Percentiles rank a stretch among this genome's conserved stretches.
These are phyloP conservation scores for Penicillium robsamsonii DNA, from an alignment of 495 filamentous ascomycete genomes.

Conservation along the genomic window DNA sequence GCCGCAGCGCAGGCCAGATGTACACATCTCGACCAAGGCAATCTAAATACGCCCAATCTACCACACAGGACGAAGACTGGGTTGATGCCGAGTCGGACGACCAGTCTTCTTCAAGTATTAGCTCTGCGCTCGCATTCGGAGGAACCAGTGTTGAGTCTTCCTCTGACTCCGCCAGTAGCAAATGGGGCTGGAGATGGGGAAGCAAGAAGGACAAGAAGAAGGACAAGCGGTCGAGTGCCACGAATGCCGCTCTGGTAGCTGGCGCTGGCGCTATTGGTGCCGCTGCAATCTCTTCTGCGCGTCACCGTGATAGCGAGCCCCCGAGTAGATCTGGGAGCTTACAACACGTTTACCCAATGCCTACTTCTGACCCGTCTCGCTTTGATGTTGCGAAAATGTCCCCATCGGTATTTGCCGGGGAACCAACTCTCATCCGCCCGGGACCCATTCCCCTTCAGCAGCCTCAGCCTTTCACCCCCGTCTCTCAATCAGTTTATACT, in stretches of 20 bases:
- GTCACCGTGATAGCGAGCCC: constrained; percentile 25
- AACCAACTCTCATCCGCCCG: constrained; percentile 49
- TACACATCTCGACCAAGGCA: constrained; percentile 38
- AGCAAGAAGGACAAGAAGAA: constrained; percentile 45
- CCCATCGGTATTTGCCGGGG: constrained; percentile 41
- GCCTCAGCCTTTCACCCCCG: constrained; percentile 55
- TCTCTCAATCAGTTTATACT: constrained; percentile 55
- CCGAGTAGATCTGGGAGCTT: constrained; percentile 38
- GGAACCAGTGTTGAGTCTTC: constrained; percentile 48
- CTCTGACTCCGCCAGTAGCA: constrained; percentile 50
- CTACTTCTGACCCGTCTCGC: constrained; percentile 58
- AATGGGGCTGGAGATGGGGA: constrained; percentile 61
- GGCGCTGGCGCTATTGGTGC: constrained; percentile 34
- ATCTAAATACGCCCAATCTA: constrained; percentile 32
- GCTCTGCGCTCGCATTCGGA: constrained; percentile 58
- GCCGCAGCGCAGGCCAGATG: constrained; percentile 39
- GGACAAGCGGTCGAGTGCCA: constrained; percentile 31
- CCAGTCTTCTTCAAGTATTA: constrained; percentile 45
- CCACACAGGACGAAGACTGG: constrained; percentile 52
- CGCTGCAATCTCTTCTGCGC: constrained; percentile 33
- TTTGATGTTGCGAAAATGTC: constrained; percentile 53
- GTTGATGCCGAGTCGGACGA: constrained; percentile 56
- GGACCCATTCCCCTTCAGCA: constrained; percentile 56
- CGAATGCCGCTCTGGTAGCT: constrained; percentile 27
- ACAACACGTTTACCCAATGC: constrained; percentile 54